phyloP scores from a whole-genome alignment of 1,139 yeast species.

The Chernovozyma aurita region DNA sequence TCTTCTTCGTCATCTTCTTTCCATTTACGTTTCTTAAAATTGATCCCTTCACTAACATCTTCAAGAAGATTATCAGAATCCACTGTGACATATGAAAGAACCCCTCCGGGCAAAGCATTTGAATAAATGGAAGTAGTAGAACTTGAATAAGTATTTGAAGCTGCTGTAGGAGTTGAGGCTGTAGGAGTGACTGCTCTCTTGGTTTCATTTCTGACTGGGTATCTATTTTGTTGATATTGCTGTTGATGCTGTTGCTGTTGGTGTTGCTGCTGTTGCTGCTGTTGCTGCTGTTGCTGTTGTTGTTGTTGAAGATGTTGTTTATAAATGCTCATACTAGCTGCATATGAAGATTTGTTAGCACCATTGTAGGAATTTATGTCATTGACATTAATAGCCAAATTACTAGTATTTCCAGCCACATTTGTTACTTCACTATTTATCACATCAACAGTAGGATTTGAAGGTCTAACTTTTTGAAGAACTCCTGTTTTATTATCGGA shows the following conservation, averaged over 20 bases:
- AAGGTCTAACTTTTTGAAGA: background rate
- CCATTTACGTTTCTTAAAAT: constrained; percentile 20
- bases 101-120: constrained; percentile 37
- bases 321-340: constrained; percentile 14
- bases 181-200: constrained; percentile 4
- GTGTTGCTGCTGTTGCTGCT: constrained; percentile 3
- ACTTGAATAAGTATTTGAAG: constrained; percentile 20
- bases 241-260: constrained; percentile 16
- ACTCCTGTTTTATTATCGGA: constrained; percentile 1
- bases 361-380: background rate
- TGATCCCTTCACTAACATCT: constrained; percentile 17
- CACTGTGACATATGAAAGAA: constrained; percentile 32
- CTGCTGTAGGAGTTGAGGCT: constrained; percentile 11
- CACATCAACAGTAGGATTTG: background rate
- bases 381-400: background rate
- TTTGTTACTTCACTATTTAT: background rate
- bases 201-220: background rate
- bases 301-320: constrained; percentile 21
- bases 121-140: constrained; percentile 34
- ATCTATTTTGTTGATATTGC: constrained; percentile 12
- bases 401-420: background rate
- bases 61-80: constrained; percentile 17
- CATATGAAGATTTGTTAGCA: constrained; percentile 9
- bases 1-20: constrained; percentile 15
- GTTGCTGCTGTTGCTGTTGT: constrained; percentile 18